Percentiles rank a stretch among this genome's conserved stretches.
Conservation (phyloP, 2,329 filamentous ascomycete genomes). For the Paramyrothecium sp. region DNA sequence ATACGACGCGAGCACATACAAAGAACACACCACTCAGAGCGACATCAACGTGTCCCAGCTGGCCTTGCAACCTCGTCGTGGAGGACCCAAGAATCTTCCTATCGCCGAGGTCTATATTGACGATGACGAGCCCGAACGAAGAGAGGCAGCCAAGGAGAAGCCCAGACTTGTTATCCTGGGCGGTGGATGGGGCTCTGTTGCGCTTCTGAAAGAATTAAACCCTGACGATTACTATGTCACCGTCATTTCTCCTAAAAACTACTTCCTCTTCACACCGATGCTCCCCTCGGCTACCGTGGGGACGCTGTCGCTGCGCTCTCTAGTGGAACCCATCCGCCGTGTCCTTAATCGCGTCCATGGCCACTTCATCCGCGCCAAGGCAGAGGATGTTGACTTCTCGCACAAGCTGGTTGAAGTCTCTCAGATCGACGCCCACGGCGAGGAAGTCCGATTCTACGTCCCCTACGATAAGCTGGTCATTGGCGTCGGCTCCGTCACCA, state of each 20-base stretch:
- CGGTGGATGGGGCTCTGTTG: constrained; percentile 92
- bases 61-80: constrained; percentile 75
- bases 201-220: constrained; percentile 84
- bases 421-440: constrained; percentile 67
- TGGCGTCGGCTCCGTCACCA: constrained; percentile 87
- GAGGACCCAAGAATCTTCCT: constrained; percentile 92
- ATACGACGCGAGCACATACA: constrained; percentile 92
- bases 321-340: constrained; percentile 89
- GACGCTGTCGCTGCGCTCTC: constrained; percentile 83
- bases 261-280: constrained; percentile 98
- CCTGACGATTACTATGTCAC: constrained; percentile 95
- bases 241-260: constrained; percentile 90
- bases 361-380: constrained; percentile 85
- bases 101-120: constrained; percentile 87
- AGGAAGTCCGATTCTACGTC: constrained; percentile 83
- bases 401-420: constrained; percentile 87
- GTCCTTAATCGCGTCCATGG: constrained; percentile 77
- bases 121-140: constrained; percentile 76
- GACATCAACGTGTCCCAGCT: constrained; percentile 84
- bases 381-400: constrained; percentile 88
- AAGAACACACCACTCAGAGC: constrained; percentile 60
- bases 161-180: constrained; percentile 90
- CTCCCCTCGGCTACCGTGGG: constrained; percentile 95
- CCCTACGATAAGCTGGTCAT: constrained; percentile 97
- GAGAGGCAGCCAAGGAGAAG: constrained; percentile 75